Base-by-base conservation (phyloP, 805 yeast species). In the Torulaspora maleeae region DNA sequence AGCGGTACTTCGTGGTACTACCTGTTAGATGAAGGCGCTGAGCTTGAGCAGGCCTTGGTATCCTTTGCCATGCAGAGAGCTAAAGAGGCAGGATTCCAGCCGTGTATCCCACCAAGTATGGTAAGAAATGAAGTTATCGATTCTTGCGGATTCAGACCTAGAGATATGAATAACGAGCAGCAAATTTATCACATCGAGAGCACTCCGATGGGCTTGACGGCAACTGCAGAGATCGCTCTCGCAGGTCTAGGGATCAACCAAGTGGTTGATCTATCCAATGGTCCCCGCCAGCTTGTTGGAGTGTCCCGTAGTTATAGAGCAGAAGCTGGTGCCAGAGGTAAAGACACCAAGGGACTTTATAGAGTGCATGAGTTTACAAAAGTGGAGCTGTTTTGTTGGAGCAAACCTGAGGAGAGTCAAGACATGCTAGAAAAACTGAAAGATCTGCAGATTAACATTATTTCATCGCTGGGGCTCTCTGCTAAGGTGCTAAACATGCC, bases 281-380 rank as follows among this genome's bases (percentile, higher is more conserved):
- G 79, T 5, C 89, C 95, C 0, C 51, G 70, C 11, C 80, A 77
- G 55, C 70, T 78, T 24, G 93, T 80, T 10, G 99, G 97, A 0
- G 73, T 88, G 1, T 83, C 95, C 43, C 73, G 97, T 51, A 79
- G 95, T 50, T 93, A 82, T 60, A 73, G 99, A 50, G 96, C 97
- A 0, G 99, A 93, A 62, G 99, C 99, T 0, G 99, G 98, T 2
- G 93, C 98, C 1, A 77, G 96, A 45, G 99, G 99, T 1, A 79
- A 78, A 52, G 97, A 88, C 53, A 88, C 97, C 0, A 80, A 83
- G 55, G 99, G 99, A 0, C 70, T 93, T 1, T 93, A 93, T 56
- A 72, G 99, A 35, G 97, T 93, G 19, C 99, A 93, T 61, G 99
- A 93, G 67, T 93, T 93, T 64, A 86, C 95, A 9, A 93, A 93